These are phyloP conservation scores for Ciborinia camelliae DNA, from an alignment of 2,329 filamentous ascomycete species.

Conservation along the genomic window DNA sequence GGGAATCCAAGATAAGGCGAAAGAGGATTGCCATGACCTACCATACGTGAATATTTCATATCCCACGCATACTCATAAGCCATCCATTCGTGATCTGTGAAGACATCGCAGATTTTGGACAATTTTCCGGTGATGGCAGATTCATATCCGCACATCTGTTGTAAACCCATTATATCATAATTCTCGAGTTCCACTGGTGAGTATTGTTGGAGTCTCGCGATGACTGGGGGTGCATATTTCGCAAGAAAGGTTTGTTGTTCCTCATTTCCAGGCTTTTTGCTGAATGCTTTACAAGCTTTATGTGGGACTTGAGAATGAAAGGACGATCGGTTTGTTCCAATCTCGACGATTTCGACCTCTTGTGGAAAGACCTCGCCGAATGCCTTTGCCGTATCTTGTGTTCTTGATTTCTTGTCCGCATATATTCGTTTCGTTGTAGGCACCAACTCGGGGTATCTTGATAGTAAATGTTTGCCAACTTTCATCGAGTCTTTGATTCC, in stretches of 20 bases:
- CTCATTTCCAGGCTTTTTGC: constrained; percentile 33
- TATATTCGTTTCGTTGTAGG: constrained; percentile 35
- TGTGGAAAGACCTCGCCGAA: constrained; percentile 34
- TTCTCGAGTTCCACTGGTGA: constrained; percentile 60
- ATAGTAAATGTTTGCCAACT: constrained; percentile 33
- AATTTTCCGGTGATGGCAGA: constrained; percentile 55
- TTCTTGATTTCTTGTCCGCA: constrained; percentile 34
- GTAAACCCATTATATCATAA: constrained; percentile 62
- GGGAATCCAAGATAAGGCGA: constrained; percentile 60
- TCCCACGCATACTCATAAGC: constrained; percentile 63
- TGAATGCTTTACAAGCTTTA: constrained; percentile 57
- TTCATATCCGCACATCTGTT: constrained; percentile 50
- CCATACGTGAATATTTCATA: constrained; percentile 62
- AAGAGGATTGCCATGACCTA: constrained; percentile 58
- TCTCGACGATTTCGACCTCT: constrained; percentile 32
- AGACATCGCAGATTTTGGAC: constrained; percentile 60
- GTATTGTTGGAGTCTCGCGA: constrained; percentile 52
- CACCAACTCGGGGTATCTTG: constrained; percentile 32
- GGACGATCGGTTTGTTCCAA: constrained; percentile 53
- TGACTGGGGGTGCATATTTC: constrained; percentile 58
- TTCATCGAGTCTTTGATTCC: constrained; percentile 33
- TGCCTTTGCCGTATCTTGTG: constrained; percentile 34
- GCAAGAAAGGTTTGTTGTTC: constrained; percentile 43
- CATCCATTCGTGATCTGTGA: constrained; percentile 62
- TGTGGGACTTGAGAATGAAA: constrained; percentile 40